Base-by-base conservation (phyloP, 345 rosid genomes). In the Clarkia xantiana region DNA sequence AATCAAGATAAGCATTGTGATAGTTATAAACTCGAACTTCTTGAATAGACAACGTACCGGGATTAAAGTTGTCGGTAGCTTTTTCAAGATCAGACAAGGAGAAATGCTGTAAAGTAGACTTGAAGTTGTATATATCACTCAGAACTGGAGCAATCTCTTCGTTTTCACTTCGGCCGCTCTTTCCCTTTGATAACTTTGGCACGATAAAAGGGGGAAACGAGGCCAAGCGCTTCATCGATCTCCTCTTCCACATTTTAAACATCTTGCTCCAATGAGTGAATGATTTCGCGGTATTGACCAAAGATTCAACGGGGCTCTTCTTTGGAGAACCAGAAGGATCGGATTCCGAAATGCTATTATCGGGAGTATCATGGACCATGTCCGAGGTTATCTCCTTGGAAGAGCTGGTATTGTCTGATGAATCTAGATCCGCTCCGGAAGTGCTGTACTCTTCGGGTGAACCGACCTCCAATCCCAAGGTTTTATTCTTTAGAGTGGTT, bases 61-160 rank as follows among this genome's bases (percentile, higher is more conserved):
- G 69, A 67, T 64, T 80, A 61, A 85, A 90, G 57, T 81, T 60
- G 55, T 81, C 65, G 2, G 97, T 79, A 19, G 97, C 97, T 44
- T 50, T 51, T 70, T 68, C 67, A 51, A 90, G 75, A 49, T 81
- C 81, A 6, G 81, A 14, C 51, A 73, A 52, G 48, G 82, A 62
- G 77, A 82, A 86, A 60, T 73, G 69, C 45, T 66, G 54, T 17
- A 82, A 62, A 7, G 83, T 66, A 49, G 91, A 73, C 63, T 78
- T 81, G 69, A 76, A 71, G 53, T 73, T 60, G 61, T 71, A 79
- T 41, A 90, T 59, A 11, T 71, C 75, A 42, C 80, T 69, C 57
- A 82, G 69, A 54, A 51, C 50, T 2, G 77, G 56, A 51, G 47
- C 13, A 5, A 60, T 41, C 16, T 63, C 66, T 47, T 75, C 73